A percentile compares a stretch with the other conserved stretches of the same genome.
These are phyloP conservation scores for Fusarium irregulare DNA, from an alignment of 2,329 filamentous ascomycete species.

Conservation along the genomic window DNA sequence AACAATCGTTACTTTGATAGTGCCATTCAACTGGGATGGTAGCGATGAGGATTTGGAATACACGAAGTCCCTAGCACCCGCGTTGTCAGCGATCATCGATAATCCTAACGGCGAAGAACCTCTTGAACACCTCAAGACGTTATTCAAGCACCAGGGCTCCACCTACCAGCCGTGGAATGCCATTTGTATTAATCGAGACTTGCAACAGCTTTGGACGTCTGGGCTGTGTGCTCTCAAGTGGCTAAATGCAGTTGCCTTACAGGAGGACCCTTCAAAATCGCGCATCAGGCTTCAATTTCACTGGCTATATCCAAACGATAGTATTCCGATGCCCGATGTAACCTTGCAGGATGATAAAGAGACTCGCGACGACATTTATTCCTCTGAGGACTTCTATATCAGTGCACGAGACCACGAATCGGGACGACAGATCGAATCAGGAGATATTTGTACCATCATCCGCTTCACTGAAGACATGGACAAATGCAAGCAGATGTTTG, in stretches of 20 bases:
- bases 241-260: not conserved
- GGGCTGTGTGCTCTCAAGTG: not conserved
- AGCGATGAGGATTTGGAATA: too few relatives aligned
- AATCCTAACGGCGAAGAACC: not conserved
- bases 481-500: not conserved
- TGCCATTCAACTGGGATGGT: accelerated
- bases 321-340: too few relatives aligned
- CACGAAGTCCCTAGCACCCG: too few relatives aligned
- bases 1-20: too few relatives aligned
- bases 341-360: accelerated
- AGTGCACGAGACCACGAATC: not conserved
- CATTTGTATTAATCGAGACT: accelerated
- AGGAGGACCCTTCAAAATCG: not conserved
- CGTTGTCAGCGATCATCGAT: too few relatives aligned
- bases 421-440: not conserved
- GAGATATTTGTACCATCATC: not conserved
- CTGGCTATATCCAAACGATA: not conserved
- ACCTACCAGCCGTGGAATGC: accelerated
- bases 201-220: not conserved
- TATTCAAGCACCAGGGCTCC: too few relatives aligned
- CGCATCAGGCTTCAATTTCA: not conserved
- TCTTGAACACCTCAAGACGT: not conserved
- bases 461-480: not conserved
- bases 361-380: too few relatives aligned
- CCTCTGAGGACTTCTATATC: too few relatives aligned